Conservation (phyloP, 2,329 filamentous ascomycete species). For the Macrophomina phaseolina region DNA sequence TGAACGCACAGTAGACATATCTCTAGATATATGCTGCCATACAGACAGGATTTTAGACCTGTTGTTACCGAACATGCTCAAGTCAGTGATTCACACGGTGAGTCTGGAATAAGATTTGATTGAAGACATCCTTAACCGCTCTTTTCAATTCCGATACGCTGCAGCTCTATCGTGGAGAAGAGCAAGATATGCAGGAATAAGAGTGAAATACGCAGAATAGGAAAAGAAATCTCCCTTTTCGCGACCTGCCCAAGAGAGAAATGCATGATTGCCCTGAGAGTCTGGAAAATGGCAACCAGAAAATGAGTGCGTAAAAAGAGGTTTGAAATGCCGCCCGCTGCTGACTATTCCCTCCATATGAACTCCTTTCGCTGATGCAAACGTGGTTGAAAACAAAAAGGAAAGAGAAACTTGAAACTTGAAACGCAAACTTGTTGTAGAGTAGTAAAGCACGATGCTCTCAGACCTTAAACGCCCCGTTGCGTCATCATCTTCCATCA, state of each 20-base stretch:
- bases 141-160: conserved; percentile 1
- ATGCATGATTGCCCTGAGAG: too few relatives aligned
- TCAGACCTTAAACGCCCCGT: conserved; percentile 11
- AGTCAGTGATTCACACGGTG: too few relatives aligned
- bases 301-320: not conserved
- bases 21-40: too few relatives aligned
- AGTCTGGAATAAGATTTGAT: too few relatives aligned
- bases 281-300: not conserved
- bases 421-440: not conserved
- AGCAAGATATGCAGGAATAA: not conserved
- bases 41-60: too few relatives aligned
- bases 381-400: not conserved
- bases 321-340: conserved; percentile 4
- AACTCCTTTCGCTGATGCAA: conserved; percentile 25
- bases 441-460: conserved; percentile 8
- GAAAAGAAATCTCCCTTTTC: not conserved
- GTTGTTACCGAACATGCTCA: too few relatives aligned
- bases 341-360: conserved; percentile 1
- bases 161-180: not conserved
- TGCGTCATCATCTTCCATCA: conserved; percentile 1
- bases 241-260: not conserved
- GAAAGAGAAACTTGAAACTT: not conserved
- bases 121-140: not conserved
- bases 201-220: not conserved
- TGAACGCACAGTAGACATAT: too few relatives aligned